Percentiles rank a stretch among this genome's conserved stretches.
phyloP scores from a whole-genome alignment of 352 stramenopile genomes.

The Pythium aristosporum region DNA sequence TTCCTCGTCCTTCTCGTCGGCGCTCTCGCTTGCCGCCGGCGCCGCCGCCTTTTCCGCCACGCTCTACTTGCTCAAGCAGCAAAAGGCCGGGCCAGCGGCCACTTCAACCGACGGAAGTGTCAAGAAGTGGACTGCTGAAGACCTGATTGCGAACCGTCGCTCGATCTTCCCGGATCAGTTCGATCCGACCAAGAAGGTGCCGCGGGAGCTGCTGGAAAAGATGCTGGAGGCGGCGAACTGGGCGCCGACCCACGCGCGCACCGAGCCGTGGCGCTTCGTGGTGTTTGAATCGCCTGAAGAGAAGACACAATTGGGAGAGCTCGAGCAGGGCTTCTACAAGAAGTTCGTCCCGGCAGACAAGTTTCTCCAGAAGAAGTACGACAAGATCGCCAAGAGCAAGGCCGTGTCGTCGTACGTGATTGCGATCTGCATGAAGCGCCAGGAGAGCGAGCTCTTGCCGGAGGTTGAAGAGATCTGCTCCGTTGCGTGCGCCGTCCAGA shows the following conservation, averaged over 20 bases:
- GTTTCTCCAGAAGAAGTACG: conserved; percentile 78
- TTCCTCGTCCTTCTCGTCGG: conserved; percentile 10
- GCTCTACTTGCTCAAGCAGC: conserved; percentile 28
- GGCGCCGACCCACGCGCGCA: conserved; percentile 77
- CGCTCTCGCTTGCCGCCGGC: conserved; percentile 22
- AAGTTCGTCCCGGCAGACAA: conserved; percentile 56
- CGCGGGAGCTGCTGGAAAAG: conserved; percentile 59
- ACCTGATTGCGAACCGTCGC: conserved; percentile 76
- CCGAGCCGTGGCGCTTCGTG: conserved; percentile 84
- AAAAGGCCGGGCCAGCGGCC: conserved; percentile 23
- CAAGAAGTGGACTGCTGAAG: conserved; percentile 57
- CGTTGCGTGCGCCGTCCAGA: conserved; percentile 78
- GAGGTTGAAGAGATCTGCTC: conserved; percentile 82
- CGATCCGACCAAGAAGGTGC: conserved; percentile 51
- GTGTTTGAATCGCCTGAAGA: conserved; percentile 61
- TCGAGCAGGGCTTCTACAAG: conserved; percentile 73
- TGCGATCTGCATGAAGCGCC: conserved; percentile 86
- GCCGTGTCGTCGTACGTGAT: conserved; percentile 70
- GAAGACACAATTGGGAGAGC: conserved; percentile 53
- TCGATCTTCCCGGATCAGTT: conserved; percentile 77
- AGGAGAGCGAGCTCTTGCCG: conserved; percentile 75
- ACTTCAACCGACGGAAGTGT: conserved; percentile 5
- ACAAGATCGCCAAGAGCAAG: conserved; percentile 80
- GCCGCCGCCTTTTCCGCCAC: conserved; percentile 23
- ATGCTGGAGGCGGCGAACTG: conserved; percentile 82